Evolutionary conservation across 1,284 basidiomycete species (phyloP), one percentile per base, ranked within the genome.

Genomic region (Apiotrichum sp.): DNA sequence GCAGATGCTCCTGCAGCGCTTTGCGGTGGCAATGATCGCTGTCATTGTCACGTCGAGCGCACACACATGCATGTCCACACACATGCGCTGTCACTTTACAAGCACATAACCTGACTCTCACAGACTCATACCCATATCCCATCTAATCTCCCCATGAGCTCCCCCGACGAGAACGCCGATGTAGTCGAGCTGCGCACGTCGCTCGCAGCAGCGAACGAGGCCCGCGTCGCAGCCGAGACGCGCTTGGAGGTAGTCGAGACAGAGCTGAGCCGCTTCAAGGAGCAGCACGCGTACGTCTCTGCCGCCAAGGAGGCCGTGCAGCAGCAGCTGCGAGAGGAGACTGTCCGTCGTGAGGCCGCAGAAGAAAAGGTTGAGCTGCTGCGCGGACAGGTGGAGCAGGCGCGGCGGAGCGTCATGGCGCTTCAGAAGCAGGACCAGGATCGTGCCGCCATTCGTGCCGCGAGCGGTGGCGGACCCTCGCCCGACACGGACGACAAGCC

Each of bases 311-410:
- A 71, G 38, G 73, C 73, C 2, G 77, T 84, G 44, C 84, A 88
- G 64, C 79, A 80, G 43, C 82, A 86, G 57, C 78, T 90, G 11
- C 78, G 80, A 50, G 78, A 79, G 22, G 81, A 87, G 47, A 79
- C 75, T 57, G 78, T 74, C 67, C 84, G 85, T 74, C 80, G 82
- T 50, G 82, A 82, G 62, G 86, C 87, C 45, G 88, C 92, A 47
- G 87, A 89, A 65, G 61, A 62, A 14, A 85, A 86, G 48, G 89
- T 95, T 40, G 78, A 82, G 9, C 79, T 89, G 71, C 78, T 96
- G 42, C 81, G 92, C 35, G 81, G 84, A 16, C 93, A 91, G 70
- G 87, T 95, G n/a, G 91, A 95, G 66, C 88, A 92, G 72, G 90
- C 88, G 74, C 81, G 92, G 63, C 85, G 89, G 54, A 89, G 88